Conservation (phyloP, 2,329 filamentous ascomycete genomes). For the Fusarium sacchari region DNA sequence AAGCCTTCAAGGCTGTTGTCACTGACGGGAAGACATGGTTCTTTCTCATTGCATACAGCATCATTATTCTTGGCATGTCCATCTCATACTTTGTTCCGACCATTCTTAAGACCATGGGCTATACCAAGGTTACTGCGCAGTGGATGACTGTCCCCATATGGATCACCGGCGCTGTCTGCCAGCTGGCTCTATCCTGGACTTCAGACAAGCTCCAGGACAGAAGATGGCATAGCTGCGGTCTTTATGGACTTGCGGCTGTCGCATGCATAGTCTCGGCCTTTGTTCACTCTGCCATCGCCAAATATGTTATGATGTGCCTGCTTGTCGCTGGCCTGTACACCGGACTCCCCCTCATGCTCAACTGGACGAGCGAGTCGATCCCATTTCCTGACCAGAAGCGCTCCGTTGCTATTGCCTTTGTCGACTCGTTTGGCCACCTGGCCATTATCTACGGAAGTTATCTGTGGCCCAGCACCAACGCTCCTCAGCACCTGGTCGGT, state of each 20-base stretch:
- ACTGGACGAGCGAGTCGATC: slow-evolving; percentile 14
- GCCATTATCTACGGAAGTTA: slow-evolving; percentile 17
- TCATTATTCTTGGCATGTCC: slow-evolving; percentile 56
- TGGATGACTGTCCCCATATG: slow-evolving; percentile 27
- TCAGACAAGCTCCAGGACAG: slow-evolving; percentile 9
- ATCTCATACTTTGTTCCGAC: slow-evolving; percentile 66
- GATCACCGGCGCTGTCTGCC: neutral
- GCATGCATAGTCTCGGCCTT: slow-evolving; percentile 1
- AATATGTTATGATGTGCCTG: slow-evolving; percentile 30
- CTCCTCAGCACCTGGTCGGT: slow-evolving; percentile 41
- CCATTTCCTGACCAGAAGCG: slow-evolving; percentile 12
- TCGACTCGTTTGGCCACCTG: slow-evolving; percentile 16
- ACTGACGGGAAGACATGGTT: slow-evolving; percentile 50
- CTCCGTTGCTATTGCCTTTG: slow-evolving; percentile 1
- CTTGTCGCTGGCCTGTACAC: slow-evolving; percentile 9
- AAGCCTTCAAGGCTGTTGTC: slow-evolving; percentile 20
- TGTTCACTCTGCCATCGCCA: neutral
- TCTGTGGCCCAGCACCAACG: slow-evolving; percentile 43
- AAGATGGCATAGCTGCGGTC: neutral
- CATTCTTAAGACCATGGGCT: slow-evolving; percentile 59
- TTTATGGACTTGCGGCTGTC: neutral
- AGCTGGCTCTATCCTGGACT: slow-evolving; percentile 6
- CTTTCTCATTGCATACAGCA: slow-evolving; percentile 61
- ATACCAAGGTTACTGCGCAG: slow-evolving; percentile 51
- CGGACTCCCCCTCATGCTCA: slow-evolving; percentile 11